Percentiles rank a stretch among this genome's conserved stretches.
These are phyloP conservation scores for Aspergillus costaricaensis DNA, from an alignment of 2,329 filamentous ascomycete genomes.

Conservation along the genomic window DNA sequence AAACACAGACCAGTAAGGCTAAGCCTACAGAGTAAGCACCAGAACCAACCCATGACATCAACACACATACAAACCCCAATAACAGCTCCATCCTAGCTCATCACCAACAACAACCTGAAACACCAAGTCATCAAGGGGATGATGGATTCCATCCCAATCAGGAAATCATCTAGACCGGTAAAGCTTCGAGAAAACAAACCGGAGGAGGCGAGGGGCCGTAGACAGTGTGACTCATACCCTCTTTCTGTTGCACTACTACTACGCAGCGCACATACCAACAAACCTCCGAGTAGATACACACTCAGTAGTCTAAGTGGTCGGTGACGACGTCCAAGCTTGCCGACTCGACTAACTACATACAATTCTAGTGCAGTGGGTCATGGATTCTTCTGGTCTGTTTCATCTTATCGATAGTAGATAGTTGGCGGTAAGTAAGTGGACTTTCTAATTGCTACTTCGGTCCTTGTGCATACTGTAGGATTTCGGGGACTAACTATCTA, in stretches of 20 bases:
- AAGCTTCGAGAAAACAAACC: slow-evolving; percentile 16
- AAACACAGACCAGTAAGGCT: no score
- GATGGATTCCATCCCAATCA: not conserved
- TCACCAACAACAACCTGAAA: not conserved
- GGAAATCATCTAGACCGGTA: slow-evolving; percentile 7
- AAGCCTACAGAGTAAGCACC: no score
- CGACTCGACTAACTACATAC: not conserved
- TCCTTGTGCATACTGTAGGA: not conserved
- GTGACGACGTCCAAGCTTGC: not conserved
- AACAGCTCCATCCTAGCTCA: not conserved
- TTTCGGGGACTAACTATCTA: not conserved
- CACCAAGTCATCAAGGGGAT: slow-evolving; percentile 6
- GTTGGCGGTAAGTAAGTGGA: not conserved
- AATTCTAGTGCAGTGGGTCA: slow-evolving; percentile 7
- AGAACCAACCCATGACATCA: not conserved
- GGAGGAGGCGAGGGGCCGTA: not conserved
- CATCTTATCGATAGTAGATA: slow-evolving; percentile 14
- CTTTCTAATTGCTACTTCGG: not conserved
- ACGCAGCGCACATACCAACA: not conserved
- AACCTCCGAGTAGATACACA: not conserved
- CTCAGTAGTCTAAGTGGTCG: not conserved
- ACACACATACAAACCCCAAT: not conserved
- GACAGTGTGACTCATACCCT: slow-evolving; percentile 6
- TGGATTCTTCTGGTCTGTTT: slow-evolving; percentile 12
- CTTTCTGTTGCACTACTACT: not conserved